Percentiles rank a stretch among this genome's conserved stretches.
phyloP scores from a whole-genome alignment of 2,329 filamentous ascomycete species.

The Fonsecaea multimorphosa region DNA sequence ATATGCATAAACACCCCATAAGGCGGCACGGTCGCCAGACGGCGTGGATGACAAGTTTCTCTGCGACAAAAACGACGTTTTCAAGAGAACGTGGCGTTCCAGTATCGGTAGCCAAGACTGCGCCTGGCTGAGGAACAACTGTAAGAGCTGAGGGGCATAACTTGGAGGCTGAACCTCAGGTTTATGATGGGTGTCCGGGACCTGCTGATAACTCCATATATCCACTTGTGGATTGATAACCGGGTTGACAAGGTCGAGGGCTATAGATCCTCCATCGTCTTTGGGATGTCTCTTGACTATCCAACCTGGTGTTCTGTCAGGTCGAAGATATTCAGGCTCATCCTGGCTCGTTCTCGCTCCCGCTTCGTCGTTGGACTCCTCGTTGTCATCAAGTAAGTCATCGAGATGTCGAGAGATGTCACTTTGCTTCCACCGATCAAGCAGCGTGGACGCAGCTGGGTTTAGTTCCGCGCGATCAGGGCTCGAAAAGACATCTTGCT shows the following conservation, averaged over 20 bases:
- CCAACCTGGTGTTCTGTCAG: not conserved
- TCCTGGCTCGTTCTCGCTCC: not conserved
- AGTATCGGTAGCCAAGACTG: constrained; percentile 13
- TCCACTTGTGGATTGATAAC: not conserved
- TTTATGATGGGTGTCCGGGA: too few relatives aligned
- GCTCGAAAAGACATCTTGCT: not conserved
- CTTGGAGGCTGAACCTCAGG: not conserved
- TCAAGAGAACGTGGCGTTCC: constrained; percentile 3
- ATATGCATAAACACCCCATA: not conserved
- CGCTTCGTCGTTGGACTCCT: not conserved
- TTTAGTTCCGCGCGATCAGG: not conserved
- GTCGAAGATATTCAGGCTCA: not conserved
- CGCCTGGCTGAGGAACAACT: not conserved
- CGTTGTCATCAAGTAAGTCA: not conserved
- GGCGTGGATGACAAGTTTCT: not conserved
- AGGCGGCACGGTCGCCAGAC: not conserved
- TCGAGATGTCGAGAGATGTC: not conserved
- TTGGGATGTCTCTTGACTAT: too few relatives aligned
- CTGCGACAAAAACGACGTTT: not conserved
- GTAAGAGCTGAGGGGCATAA: not conserved
- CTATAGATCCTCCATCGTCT: not conserved
- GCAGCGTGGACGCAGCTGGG: not conserved
- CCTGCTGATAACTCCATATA: not conserved
- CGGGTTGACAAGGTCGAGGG: not conserved
- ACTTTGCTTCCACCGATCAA: not conserved